Evolutionary conservation across 805 yeast genomes (phyloP).

Genomic region (Torulaspora gathmanii): DNA sequence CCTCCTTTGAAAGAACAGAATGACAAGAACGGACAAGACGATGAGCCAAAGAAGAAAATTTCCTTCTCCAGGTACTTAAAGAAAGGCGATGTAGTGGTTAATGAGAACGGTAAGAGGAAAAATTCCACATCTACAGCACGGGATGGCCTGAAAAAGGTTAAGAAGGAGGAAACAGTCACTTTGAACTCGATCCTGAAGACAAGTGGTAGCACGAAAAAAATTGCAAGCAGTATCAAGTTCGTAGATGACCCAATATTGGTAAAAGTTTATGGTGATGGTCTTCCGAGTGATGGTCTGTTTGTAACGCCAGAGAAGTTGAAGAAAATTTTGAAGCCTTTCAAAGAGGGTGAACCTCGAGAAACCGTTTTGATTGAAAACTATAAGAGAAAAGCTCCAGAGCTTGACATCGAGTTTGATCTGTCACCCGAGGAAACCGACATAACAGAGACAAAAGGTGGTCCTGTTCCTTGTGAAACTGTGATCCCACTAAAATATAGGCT

Average conservation of each 20-base stretch:
- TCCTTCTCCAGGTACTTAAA: constrained; percentile 34
- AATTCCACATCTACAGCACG: not conserved
- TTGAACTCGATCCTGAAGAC: constrained; percentile 26
- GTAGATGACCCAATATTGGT: constrained; percentile 26
- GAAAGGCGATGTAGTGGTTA: constrained; percentile 24
- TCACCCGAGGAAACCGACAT: constrained; percentile 28
- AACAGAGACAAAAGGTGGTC: constrained; percentile 29
- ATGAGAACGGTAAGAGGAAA: constrained; percentile 20
- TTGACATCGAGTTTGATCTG: constrained; percentile 15
- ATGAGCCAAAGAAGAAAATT: constrained; percentile 32
- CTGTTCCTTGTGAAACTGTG: constrained; percentile 25
- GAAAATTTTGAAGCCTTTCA: constrained; percentile 33
- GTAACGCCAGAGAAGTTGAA: constrained; percentile 31
- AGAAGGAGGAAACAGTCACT: constrained; percentile 1
- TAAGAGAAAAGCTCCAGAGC: constrained; percentile 19
- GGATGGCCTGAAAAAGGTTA: constrained; percentile 7
- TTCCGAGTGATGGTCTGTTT: constrained; percentile 29
- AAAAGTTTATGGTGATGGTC: constrained; percentile 34
- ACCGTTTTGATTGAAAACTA: constrained; percentile 19
- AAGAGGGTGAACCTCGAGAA: constrained; percentile 36
- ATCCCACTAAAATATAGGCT: constrained; percentile 24
- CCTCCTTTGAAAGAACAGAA: constrained; percentile 6
- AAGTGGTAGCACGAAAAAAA: constrained; percentile 9
- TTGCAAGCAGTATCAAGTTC: constrained; percentile 23
- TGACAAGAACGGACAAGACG: constrained; percentile 12